Evolutionary conservation across 192 early-diverging fungal genomes (phyloP), one percentile per base, ranked within the genome.

Genomic region (Chytriomyces sp.): DNA sequence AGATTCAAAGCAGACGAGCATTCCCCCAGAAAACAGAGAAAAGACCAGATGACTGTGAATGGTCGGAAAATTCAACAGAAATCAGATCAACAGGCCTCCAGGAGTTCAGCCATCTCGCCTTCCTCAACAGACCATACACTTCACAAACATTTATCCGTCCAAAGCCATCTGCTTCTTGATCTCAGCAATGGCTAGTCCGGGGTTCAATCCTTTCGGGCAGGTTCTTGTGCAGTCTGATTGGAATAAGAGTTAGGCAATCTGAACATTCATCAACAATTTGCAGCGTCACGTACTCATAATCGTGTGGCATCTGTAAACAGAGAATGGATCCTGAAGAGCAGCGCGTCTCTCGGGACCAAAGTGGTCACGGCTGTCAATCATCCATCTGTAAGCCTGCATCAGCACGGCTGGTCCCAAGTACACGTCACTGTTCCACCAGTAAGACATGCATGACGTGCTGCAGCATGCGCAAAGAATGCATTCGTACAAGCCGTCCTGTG

Each of bases 301-400:
- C 70, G 97, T 97, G 87, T 98, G 97, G 92, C 97, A 98, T 64
- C 95, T 93, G 89, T 97, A 98, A 6, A 97, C 91, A n/a, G 94
- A 94, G 91, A 96, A 97, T 45, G 94, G 88, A 83, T 97, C 95
- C 82, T 98, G 96, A 79, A 98, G 86, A 59, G 90, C 89, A 65
- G 89, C 89, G 72, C 95, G 91, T 75, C 97, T 91, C 81, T 97
- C 93, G 68, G 80, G 66, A 50, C 93, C 91, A 79, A 92, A 93
- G 80, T 98, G 93, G 85, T 98, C 97, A 81, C 97, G 93, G 59
- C 92, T 93, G 84, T 98, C 97, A 70, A 91, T 90, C 93, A 98
- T 98, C 97, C 97, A 98, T 81, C 97, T 94, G 89, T 98, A 98
- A 64, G 95, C 94, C 89, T 97, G 95, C 89, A 98, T 92, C 66